Conservation (phyloP, 1,139 yeast species). For the Waltiozyma sp. region DNA sequence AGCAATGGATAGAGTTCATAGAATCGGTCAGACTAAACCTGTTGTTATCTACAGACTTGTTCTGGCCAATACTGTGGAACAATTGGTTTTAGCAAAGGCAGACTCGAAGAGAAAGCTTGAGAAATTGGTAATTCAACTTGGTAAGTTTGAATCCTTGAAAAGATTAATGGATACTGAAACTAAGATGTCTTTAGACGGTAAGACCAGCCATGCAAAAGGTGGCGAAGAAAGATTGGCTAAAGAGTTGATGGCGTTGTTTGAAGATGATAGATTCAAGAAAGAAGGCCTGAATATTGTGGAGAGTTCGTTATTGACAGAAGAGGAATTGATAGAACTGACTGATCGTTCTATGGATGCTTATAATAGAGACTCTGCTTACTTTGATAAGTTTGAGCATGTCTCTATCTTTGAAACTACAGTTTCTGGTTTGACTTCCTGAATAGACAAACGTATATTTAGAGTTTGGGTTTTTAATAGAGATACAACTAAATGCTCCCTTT, state of each 20-base stretch:
- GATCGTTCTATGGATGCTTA: conserved; percentile 37
- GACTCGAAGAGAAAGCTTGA: conserved; percentile 72
- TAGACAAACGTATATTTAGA: too few species aligned
- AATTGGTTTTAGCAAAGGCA: conserved; percentile 64
- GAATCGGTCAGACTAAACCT: conserved; percentile 83
- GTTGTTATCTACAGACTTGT: conserved; percentile 73
- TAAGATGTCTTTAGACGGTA: conserved; percentile 1
- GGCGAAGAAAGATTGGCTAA: conserved; percentile 10
- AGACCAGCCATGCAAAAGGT: conserved; percentile 1
- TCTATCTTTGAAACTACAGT: conserved; percentile 38
- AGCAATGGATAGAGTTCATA: conserved; percentile 91
- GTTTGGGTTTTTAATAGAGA: too few species aligned
- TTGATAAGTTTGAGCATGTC: conserved; percentile 28
- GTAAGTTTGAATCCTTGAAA: conserved; percentile 54
- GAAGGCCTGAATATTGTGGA: conserved; percentile 1
- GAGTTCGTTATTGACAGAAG: conserved; percentile 8
- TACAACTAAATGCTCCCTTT: too few species aligned
- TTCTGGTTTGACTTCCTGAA: background rate
- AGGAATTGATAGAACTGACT: conserved; percentile 37
- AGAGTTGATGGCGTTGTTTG: conserved; percentile 12
- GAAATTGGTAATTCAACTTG: conserved; percentile 73
- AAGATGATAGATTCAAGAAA: conserved; percentile 8
- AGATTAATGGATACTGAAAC: conserved; percentile 18
- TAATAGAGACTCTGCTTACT: conserved; percentile 12
- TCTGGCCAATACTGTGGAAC: conserved; percentile 72